These are phyloP conservation scores for Yamadazyma triangularis DNA, from an alignment of 1,139 yeast genomes.

Conservation along the genomic window DNA sequence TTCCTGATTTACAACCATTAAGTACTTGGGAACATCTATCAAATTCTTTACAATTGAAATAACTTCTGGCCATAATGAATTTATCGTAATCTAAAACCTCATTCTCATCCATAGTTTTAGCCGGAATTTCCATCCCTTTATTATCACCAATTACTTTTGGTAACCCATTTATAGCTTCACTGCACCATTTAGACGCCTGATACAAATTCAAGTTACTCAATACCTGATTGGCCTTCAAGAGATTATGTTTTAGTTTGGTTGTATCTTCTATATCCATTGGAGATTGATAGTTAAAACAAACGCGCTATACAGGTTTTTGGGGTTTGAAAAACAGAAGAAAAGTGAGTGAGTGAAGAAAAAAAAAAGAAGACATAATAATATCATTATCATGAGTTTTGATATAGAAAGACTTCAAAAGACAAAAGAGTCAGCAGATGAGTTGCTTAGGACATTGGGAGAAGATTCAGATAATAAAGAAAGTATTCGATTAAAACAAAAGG, in stretches of 20 bases:
- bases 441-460: background rate
- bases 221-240: constrained; percentile 9
- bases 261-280: constrained; percentile 3
- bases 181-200: constrained; percentile 77
- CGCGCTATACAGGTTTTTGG: no score
- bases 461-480: background rate
- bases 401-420: background rate
- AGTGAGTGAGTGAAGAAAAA: no score
- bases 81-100: constrained; percentile 31
- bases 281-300: no score
- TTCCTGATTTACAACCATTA: constrained; percentile 47
- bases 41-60: constrained; percentile 82
- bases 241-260: constrained; percentile 14
- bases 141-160: constrained; percentile 4
- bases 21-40: constrained; percentile 69
- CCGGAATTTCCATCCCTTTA: background rate
- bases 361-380: no score
- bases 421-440: background rate
- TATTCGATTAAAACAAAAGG: no score
- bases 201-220: constrained; percentile 47
- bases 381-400: background rate
- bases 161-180: constrained; percentile 65
- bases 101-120: constrained; percentile 8
- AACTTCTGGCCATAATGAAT: constrained; percentile 61
- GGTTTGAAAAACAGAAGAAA: no score